phyloP scores from a whole-genome alignment of 805 yeast genomes.

The Maudiozyma pseudohumilis region DNA sequence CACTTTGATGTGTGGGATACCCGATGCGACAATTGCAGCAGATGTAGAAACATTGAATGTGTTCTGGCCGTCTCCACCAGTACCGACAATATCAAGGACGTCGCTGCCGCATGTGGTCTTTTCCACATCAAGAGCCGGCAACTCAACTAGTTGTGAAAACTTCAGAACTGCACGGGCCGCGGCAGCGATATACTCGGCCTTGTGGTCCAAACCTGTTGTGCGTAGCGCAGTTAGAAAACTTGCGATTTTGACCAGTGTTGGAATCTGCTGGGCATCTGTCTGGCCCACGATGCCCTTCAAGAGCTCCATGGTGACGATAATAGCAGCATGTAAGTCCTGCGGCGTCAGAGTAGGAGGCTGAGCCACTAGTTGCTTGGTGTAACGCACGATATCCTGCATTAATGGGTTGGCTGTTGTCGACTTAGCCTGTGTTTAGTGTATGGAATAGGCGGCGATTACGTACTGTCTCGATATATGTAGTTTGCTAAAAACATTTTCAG shows the following conservation, averaged over 20 bases:
- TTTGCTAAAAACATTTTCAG: too few species aligned
- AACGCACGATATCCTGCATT: slow-evolving; percentile 21
- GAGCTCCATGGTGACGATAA: slow-evolving; percentile 50
- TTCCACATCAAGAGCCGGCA: slow-evolving; percentile 27
- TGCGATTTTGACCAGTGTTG: slow-evolving; percentile 49
- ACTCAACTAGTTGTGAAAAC: slow-evolving; percentile 48
- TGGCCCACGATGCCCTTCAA: slow-evolving; percentile 28
- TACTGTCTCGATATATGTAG: too few species aligned
- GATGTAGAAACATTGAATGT: slow-evolving; percentile 96
- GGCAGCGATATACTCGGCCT: slow-evolving; percentile 72
- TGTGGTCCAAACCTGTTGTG: slow-evolving; percentile 64
- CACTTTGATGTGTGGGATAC: slow-evolving; percentile 58
- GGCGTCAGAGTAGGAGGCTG: slow-evolving; percentile 38
- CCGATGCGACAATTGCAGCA: slow-evolving; percentile 89
- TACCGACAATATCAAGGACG: slow-evolving; percentile 77
- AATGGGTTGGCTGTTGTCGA: too few species aligned
- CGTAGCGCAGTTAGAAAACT: slow-evolving; percentile 75
- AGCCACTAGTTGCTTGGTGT: slow-evolving; percentile 51
- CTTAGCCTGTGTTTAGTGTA: too few species aligned
- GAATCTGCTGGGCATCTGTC: slow-evolving; percentile 5
- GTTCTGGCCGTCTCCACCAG: slow-evolving; percentile 98
- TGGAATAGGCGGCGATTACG: too few species aligned
- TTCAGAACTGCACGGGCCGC: slow-evolving; percentile 71
- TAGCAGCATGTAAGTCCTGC: slow-evolving; percentile 52
- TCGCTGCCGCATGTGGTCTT: background rate